Evolutionary conservation across 495 filamentous ascomycete species (phyloP).

Genomic region (Lindgomyces ingoldianus): DNA sequence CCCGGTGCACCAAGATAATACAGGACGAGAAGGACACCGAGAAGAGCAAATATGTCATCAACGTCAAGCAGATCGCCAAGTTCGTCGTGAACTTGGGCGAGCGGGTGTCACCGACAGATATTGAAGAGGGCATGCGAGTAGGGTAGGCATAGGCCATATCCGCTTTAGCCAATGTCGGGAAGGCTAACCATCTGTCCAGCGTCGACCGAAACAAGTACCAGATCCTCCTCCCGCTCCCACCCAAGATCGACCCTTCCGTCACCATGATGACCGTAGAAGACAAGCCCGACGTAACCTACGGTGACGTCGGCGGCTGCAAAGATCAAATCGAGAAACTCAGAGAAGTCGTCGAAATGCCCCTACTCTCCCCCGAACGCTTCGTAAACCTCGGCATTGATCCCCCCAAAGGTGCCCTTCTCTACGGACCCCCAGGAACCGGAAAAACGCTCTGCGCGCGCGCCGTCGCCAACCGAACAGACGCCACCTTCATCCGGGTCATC

Average conservation of each 20-base stretch:
- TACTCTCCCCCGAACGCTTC: slow-evolving; percentile 94
- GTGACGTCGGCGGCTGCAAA: slow-evolving; percentile 98
- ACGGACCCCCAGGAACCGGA: slow-evolving; percentile 94
- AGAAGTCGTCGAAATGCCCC: slow-evolving; percentile 97
- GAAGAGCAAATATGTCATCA: slow-evolving; percentile 99
- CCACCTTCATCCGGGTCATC: slow-evolving; percentile 98
- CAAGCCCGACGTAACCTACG: slow-evolving; percentile 98
- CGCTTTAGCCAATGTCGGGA: neutral
- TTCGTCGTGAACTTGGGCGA: slow-evolving; percentile 98
- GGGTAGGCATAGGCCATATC: neutral
- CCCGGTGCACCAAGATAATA: slow-evolving; percentile 98
- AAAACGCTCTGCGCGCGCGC: slow-evolving; percentile 98
- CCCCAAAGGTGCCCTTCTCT: slow-evolving; percentile 94
- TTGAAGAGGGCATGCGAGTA: slow-evolving; percentile 73
- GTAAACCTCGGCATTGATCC: slow-evolving; percentile 97
- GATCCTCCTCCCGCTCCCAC: slow-evolving; percentile 93
- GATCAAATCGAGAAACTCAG: slow-evolving; percentile 98
- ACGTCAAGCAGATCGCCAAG: slow-evolving; percentile 99
- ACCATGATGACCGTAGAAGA: slow-evolving; percentile 99
- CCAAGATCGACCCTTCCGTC: slow-evolving; percentile 97
- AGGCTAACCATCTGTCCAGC: slow-evolving; percentile 61
- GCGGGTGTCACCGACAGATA: slow-evolving; percentile 95
- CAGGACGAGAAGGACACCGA: slow-evolving; percentile 93
- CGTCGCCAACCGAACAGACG: slow-evolving; percentile 95
- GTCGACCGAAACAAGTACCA: slow-evolving; percentile 99